These are phyloP conservation scores for Alternaria brassicicola DNA, from an alignment of 2,329 filamentous ascomycete species.

Conservation along the genomic window DNA sequence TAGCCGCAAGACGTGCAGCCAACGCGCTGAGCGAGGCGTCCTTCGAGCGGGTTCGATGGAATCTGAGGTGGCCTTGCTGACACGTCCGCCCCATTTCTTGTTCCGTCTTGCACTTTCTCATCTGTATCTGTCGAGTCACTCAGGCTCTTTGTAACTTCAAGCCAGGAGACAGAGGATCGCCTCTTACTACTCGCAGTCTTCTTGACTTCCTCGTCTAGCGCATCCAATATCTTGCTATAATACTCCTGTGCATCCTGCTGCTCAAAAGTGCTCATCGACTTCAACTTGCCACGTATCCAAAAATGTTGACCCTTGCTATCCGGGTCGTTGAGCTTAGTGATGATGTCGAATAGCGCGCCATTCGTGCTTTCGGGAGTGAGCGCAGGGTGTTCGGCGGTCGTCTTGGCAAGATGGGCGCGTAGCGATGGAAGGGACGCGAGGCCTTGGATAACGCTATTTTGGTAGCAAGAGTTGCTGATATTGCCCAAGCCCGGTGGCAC, in stretches of 20 bases:
- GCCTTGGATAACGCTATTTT: slow-evolving; percentile 89
- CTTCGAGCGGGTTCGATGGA: slow-evolving; percentile 80
- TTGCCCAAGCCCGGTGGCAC: slow-evolving; percentile 76
- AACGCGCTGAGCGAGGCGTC: slow-evolving; percentile 84
- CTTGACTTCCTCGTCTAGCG: slow-evolving; percentile 78
- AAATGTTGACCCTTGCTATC: slow-evolving; percentile 75
- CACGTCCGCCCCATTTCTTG: slow-evolving; percentile 9
- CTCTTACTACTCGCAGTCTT: slow-evolving; percentile 52
- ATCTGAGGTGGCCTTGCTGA: slow-evolving; percentile 10
- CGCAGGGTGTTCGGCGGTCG: slow-evolving; percentile 40
- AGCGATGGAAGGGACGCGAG: slow-evolving; percentile 77
- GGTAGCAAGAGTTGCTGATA: slow-evolving; percentile 94
- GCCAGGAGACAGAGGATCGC: slow-evolving; percentile 45
- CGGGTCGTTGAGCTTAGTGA: slow-evolving; percentile 71
- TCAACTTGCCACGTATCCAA: slow-evolving; percentile 81
- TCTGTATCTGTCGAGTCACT: slow-evolving; percentile 18
- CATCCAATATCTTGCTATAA: slow-evolving; percentile 85
- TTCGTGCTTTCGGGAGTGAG: slow-evolving; percentile 55
- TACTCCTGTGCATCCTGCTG: slow-evolving; percentile 99
- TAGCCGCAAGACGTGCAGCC: slow-evolving; percentile 85
- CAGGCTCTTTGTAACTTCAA: slow-evolving; percentile 34
- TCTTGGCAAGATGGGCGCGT: slow-evolving; percentile 64
- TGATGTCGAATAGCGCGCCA: slow-evolving; percentile 66
- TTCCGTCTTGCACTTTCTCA: slow-evolving; percentile 9
- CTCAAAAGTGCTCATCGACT: slow-evolving; percentile 92